Conservation (phyloP, 2,329 filamentous ascomycete species). For the Curvularia sp. region DNA sequence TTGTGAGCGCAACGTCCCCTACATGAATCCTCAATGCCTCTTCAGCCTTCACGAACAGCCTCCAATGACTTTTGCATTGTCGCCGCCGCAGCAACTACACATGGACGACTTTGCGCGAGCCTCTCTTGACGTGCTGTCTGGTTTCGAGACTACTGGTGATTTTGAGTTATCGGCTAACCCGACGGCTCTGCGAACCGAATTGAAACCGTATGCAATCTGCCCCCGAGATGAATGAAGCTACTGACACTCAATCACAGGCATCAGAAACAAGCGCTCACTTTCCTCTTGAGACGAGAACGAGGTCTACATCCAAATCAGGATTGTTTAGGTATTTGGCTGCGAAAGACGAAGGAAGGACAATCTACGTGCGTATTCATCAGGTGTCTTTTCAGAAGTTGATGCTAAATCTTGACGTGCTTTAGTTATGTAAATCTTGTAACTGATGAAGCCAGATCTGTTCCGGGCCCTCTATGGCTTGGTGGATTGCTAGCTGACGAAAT, state of each 20-base stretch:
- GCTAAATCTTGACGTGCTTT: not conserved
- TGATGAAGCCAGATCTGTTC: not conserved
- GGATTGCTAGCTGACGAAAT: conserved; percentile 26
- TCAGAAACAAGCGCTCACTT: conserved; percentile 21
- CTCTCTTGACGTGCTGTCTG: not conserved
- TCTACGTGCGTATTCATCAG: conserved; percentile 1
- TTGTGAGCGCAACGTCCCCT: conserved; percentile 25
- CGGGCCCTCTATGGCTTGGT: conserved; percentile 1
- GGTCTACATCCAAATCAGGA: conserved; percentile 13
- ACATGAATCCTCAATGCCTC: conserved; percentile 22
- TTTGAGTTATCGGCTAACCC: not conserved
- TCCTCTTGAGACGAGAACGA: conserved; percentile 18
- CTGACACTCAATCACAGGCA: conserved; percentile 4
- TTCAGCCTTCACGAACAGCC: not conserved
- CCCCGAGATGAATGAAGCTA: not conserved
- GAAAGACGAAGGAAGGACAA: not conserved
- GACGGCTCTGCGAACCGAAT: not conserved
- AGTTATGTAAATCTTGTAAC: not conserved
- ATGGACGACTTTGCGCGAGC: not conserved
- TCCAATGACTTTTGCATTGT: not conserved
- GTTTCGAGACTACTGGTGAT: conserved; percentile 1
- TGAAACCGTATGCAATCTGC: not conserved
- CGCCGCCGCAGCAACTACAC: not conserved
- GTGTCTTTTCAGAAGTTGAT: not conserved
- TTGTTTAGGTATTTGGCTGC: conserved; percentile 13